These are phyloP conservation scores for Solanum ossicruentum DNA, from an alignment of 257 asterid genomes.

Conservation along the genomic window DNA sequence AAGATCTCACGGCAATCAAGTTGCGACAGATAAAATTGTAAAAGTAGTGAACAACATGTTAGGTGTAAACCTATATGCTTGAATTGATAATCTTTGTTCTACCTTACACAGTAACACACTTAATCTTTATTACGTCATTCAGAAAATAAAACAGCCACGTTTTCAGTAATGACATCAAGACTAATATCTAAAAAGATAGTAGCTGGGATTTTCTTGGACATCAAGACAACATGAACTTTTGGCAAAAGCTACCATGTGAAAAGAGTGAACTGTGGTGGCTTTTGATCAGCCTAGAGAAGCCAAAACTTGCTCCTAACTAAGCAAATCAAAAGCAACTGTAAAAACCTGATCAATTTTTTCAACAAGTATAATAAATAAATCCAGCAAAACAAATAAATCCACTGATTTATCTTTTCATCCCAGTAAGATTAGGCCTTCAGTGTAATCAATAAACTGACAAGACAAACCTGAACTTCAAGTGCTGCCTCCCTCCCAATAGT, in stretches of 20 bases:
- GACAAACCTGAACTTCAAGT: constrained; percentile 87
- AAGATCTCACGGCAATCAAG: background rate
- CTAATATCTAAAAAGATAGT: background rate
- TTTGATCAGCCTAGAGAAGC: background rate
- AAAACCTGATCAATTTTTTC: background rate
- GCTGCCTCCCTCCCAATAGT: constrained; percentile 98
- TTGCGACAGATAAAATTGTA: background rate
- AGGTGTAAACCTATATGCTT: background rate
- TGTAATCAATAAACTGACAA: constrained; percentile 4
- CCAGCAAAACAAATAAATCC: background rate
- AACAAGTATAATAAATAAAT: background rate
- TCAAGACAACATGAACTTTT: background rate
- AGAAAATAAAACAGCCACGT: background rate
- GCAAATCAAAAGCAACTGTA: background rate
- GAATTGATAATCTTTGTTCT: background rate
- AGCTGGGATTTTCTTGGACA: background rate
- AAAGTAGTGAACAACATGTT: background rate
- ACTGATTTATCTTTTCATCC: background rate
- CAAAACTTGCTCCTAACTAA: background rate
- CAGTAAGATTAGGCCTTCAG: background rate
- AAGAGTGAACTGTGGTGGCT: background rate
- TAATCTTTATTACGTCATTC: background rate
- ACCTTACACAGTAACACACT: background rate
- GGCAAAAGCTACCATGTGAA: background rate
- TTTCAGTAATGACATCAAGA: background rate